Evolutionary conservation across 2,329 filamentous ascomycete species (phyloP).

Genomic region (Colletotrichum sp.): DNA sequence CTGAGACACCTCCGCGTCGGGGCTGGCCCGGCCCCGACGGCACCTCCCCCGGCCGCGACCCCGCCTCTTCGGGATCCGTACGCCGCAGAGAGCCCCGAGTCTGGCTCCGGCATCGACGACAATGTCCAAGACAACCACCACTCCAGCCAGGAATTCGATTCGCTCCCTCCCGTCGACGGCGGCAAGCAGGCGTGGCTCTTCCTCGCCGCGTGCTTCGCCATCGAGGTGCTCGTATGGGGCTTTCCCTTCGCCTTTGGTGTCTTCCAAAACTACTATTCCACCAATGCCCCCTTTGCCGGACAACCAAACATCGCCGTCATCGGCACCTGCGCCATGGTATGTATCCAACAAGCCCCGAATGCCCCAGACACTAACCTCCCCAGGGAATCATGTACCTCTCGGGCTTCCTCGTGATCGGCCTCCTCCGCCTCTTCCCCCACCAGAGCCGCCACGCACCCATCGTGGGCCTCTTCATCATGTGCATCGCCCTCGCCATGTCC

Average conservation of each 20-base stretch:
- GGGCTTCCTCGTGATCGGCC: slow-evolving; percentile 51
- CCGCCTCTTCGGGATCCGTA: background rate
- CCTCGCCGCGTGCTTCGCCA: slow-evolving; percentile 41
- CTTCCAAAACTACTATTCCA: slow-evolving; percentile 73
- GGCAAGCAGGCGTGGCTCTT: slow-evolving; percentile 41
- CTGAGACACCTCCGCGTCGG: background rate
- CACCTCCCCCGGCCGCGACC: background rate
- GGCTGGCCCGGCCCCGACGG: background rate
- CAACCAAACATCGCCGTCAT: slow-evolving; percentile 63
- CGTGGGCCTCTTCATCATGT: slow-evolving; percentile 54
- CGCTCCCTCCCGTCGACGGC: slow-evolving; percentile 38
- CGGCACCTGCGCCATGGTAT: slow-evolving; percentile 66
- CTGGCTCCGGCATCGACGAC: background rate
- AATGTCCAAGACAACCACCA: background rate
- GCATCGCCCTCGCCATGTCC: slow-evolving; percentile 53
- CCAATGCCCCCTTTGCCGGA: slow-evolving; percentile 60
- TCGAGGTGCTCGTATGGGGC: slow-evolving; percentile 62
- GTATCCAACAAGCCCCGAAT: slow-evolving; percentile 7
- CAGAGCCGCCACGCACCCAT: slow-evolving; percentile 47
- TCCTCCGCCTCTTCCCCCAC: slow-evolving; percentile 47
- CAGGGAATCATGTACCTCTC: slow-evolving; percentile 62
- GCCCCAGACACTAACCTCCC: background rate
- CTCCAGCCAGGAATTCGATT: slow-evolving; percentile 19
- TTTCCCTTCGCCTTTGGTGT: slow-evolving; percentile 74
- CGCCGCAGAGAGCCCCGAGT: background rate